Evolutionary conservation across 2,329 filamentous ascomycete genomes (phyloP).

Genomic region (Plectosphaerella sp.): DNA sequence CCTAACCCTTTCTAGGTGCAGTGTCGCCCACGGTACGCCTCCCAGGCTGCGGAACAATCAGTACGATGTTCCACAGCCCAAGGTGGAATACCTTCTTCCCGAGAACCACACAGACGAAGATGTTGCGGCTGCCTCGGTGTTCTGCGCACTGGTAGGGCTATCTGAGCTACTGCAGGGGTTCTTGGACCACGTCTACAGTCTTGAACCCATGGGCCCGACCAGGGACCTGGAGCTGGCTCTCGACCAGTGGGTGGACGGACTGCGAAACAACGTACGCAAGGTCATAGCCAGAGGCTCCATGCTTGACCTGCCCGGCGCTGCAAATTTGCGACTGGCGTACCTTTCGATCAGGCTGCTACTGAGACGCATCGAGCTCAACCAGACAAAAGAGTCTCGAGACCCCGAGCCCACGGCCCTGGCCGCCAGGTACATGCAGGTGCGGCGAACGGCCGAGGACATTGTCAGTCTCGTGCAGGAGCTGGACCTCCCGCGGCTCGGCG

Average conservation of each 20-base stretch:
- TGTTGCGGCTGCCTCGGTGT: conserved; percentile 7
- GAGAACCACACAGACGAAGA: conserved; percentile 4
- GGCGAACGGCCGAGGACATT: conserved; percentile 43
- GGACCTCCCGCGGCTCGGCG: conserved; percentile 33
- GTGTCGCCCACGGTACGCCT: conserved; percentile 49
- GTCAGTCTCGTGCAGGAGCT: conserved; percentile 42
- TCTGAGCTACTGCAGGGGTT: conserved; percentile 10
- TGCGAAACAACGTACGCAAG: conserved; percentile 30
- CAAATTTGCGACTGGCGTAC: conserved; percentile 48
- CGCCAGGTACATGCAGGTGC: conserved; percentile 31
- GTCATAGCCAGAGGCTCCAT: conserved; percentile 36
- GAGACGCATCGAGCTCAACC: conserved; percentile 41
- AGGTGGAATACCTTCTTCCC: conserved; percentile 26
- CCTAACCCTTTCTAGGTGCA: conserved; percentile 31
- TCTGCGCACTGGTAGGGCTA: conserved; percentile 8
- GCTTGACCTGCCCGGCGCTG: conserved; percentile 36
- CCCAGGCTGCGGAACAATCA: conserved; percentile 38
- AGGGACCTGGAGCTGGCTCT: conserved; percentile 30
- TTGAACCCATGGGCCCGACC: conserved; percentile 8
- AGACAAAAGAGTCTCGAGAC: conserved; percentile 21
- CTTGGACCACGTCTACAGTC: conserved; percentile 13
- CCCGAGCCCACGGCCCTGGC: not conserved
- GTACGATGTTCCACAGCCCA: conserved; percentile 43
- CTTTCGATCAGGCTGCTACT: conserved; percentile 41
- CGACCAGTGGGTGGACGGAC: conserved; percentile 38